Evolutionary conservation across 371 early-diverging fungal species (phyloP).

Genomic region (Syncephalis fuscata): DNA sequence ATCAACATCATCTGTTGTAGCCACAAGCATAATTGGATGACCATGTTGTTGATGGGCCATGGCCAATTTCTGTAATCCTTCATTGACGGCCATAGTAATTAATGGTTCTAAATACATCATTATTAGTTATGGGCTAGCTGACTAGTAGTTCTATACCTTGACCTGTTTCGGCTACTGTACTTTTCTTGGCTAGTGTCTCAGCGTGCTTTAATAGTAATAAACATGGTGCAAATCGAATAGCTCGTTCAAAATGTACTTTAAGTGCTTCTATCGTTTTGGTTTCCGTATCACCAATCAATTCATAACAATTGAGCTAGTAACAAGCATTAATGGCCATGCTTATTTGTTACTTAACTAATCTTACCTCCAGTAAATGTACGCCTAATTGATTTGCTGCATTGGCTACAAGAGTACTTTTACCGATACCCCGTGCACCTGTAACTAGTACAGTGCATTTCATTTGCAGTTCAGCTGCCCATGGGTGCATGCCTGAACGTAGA

Average conservation of each 20-base stretch:
- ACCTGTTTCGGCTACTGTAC: conserved; percentile 41
- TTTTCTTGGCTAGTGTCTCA: conserved; percentile 60
- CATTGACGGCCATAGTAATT: conserved; percentile 43
- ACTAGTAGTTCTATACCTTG: no score
- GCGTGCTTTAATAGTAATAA: conserved; percentile 56
- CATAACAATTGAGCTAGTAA: conserved; percentile 50
- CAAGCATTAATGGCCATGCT: no score
- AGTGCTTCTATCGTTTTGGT: conserved; percentile 58
- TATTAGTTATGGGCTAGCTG: no score
- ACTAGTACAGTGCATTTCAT: conserved; percentile 56
- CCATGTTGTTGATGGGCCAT: conserved; percentile 32
- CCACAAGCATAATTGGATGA: conserved; percentile 59
- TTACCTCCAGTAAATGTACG: conserved; percentile 32
- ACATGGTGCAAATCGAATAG: conserved; percentile 61
- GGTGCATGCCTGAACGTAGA: conserved; percentile 54
- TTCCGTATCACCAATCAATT: conserved; percentile 61
- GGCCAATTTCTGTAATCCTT: conserved; percentile 39
- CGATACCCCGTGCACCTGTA: conserved; percentile 72
- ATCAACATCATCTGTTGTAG: conserved; percentile 59
- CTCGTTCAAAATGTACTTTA: conserved; percentile 58
- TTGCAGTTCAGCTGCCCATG: conserved; percentile 41
- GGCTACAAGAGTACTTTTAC: conserved; percentile 51
- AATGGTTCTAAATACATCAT: no score
- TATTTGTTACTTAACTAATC: no score
- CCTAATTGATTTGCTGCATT: conserved; percentile 53